Evolutionary conservation across 2,329 filamentous ascomycete genomes (phyloP).

Genomic region (Penicillium freii): DNA sequence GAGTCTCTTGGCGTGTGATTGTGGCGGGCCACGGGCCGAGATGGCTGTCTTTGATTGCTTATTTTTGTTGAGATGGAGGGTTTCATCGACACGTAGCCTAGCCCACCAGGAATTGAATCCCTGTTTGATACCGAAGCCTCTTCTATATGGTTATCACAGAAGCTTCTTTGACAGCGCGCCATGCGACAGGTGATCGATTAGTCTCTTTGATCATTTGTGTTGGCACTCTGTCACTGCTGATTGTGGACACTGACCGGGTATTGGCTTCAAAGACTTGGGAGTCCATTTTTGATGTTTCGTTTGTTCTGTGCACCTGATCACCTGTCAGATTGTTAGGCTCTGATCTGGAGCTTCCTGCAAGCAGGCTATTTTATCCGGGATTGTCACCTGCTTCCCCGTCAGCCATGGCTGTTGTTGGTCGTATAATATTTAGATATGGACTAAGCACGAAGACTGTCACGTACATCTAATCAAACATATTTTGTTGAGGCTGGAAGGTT

Average conservation of each 20-base stretch:
- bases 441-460: neutral
- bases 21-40: conserved; percentile 18
- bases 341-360: conserved; percentile 1
- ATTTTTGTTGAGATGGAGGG: neutral
- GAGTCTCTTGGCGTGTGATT: conserved; percentile 18
- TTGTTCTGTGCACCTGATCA: neutral
- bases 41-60: conserved; percentile 20
- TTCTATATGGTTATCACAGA: neutral
- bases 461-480: neutral
- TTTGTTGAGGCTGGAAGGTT: neutral
- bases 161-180: neutral
- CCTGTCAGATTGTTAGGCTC: neutral
- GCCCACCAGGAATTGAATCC: neutral
- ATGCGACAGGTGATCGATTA: neutral
- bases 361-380: conserved; percentile 1
- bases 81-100: neutral
- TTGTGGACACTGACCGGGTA: neutral
- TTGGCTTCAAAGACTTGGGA: neutral
- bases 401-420: neutral
- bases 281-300: neutral
- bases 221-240: neutral
- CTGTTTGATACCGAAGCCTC: neutral
- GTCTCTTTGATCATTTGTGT: neutral
- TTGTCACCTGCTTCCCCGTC: conserved; percentile 2
- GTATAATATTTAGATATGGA: neutral